Percentiles rank a stretch among this genome's conserved stretches.
Evolutionary conservation across 805 yeast genomes (phyloP).

Genomic region (Torulaspora gathmanii): DNA sequence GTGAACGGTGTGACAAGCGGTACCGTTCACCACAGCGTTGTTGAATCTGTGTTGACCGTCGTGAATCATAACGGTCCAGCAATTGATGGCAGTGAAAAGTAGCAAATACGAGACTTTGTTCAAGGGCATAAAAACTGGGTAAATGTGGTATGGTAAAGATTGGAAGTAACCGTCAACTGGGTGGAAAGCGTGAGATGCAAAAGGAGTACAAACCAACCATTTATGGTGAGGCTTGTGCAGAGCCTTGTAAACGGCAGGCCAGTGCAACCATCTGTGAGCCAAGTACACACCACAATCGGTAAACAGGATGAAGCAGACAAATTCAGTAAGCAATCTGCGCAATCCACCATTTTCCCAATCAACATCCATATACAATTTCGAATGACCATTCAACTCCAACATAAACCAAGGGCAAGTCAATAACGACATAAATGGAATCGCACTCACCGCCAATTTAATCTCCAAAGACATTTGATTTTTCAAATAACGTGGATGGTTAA

Average conservation of each 20-base stretch:
- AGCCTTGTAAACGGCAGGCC: conserved; percentile 80
- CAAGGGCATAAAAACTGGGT: conserved; percentile 87
- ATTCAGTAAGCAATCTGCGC: conserved; percentile 58
- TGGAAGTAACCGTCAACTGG: conserved; percentile 95
- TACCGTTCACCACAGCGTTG: conserved; percentile 92
- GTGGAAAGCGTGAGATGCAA: conserved; percentile 97
- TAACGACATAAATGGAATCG: conserved; percentile 86
- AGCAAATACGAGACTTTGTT: conserved; percentile 79
- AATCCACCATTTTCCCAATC: conserved; percentile 63
- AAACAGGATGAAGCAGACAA: conserved; percentile 78
- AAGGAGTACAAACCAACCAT: conserved; percentile 98
- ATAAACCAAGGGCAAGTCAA: conserved; percentile 89
- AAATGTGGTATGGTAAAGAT: conserved; percentile 88
- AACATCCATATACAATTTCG: conserved; percentile 66
- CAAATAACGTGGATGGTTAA: conserved; percentile 93
- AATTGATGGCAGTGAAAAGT: conserved; percentile 85
- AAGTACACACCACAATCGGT: conserved; percentile 91
- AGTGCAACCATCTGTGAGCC: conserved; percentile 89
- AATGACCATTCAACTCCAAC: conserved; percentile 76
- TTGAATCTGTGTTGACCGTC: conserved; percentile 94
- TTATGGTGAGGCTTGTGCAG: conserved; percentile 98
- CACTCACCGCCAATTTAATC: conserved; percentile 66
- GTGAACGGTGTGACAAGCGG: conserved; percentile 97
- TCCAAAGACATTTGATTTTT: conserved; percentile 90
- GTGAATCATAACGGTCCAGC: conserved; percentile 98